Percentiles rank a stretch among this genome's conserved stretches.
phyloP scores from a whole-genome alignment of 768 basidiomycete species.

The Mycena galericulata region DNA sequence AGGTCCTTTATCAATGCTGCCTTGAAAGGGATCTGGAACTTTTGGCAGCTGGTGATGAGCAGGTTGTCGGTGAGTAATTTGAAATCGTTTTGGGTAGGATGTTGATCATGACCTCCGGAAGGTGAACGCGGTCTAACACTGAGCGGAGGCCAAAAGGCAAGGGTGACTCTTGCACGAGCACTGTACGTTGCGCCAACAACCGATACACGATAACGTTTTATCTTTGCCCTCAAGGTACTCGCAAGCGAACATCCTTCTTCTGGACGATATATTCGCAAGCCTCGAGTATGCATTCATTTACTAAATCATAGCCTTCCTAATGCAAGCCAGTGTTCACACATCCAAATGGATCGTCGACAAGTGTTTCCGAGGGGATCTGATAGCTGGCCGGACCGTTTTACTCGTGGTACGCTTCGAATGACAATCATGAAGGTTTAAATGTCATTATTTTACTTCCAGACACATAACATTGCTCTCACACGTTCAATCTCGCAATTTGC shows the following conservation, averaged over 20 bases:
- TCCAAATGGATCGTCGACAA: conserved; percentile 86
- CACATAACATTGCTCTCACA: conserved; percentile 56
- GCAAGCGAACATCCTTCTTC: conserved; percentile 68
- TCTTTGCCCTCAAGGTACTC: conserved; percentile 45
- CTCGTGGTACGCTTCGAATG: conserved; percentile 64
- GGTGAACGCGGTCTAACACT: conserved; percentile 67
- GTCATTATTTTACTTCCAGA: conserved; percentile 42
- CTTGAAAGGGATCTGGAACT: conserved; percentile 79
- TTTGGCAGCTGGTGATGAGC: conserved; percentile 70
- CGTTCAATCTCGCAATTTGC: conserved; percentile 52
- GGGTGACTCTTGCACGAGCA: conserved; percentile 66
- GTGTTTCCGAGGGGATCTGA: conserved; percentile 83
- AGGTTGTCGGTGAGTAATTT: conserved; percentile 16
- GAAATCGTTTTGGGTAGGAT: not conserved
- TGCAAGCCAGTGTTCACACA: conserved; percentile 65
- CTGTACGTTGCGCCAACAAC: conserved; percentile 36
- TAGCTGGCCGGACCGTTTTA: conserved; percentile 83
- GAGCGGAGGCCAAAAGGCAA: conserved; percentile 58
- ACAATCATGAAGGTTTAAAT: too few species aligned
- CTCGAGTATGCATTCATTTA: conserved; percentile 52
- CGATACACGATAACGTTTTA: not conserved
- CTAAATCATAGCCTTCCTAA: not conserved
- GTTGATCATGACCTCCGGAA: conserved; percentile 48
- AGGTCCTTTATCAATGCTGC: conserved; percentile 64
- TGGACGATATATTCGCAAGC: conserved; percentile 80